These are phyloP conservation scores for Venturia aucupariae DNA, from an alignment of 2,329 filamentous ascomycete genomes.

Conservation along the genomic window DNA sequence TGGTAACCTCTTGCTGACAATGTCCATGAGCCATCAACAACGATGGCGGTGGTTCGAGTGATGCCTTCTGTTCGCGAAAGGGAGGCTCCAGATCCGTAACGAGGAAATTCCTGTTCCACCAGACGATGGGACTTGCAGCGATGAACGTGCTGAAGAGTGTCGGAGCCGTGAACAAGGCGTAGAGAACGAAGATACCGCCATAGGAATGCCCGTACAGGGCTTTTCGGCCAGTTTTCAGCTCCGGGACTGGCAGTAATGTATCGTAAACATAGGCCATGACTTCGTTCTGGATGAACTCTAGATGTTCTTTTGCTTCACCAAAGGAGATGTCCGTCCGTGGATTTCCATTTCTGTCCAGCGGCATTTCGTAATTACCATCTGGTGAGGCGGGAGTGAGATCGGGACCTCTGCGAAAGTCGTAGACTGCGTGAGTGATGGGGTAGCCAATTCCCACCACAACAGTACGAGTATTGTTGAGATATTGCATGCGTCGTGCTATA, in stretches of 20 bases:
- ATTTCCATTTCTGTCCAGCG: not conserved
- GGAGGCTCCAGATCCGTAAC: not conserved
- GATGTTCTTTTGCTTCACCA: conserved; percentile 1
- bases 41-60: not conserved
- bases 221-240: conserved; percentile 28
- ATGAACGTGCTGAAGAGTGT: conserved; percentile 37
- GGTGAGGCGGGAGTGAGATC: conserved; percentile 7
- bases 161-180: conserved; percentile 34
- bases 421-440: not conserved
- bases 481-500: conserved; percentile 3
- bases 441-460: conserved; percentile 9
- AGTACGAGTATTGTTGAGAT: not conserved
- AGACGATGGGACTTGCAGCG: conserved; percentile 38
- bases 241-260: conserved; percentile 22
- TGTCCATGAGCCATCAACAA: not conserved
- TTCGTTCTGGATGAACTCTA: not conserved
- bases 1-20: not conserved
- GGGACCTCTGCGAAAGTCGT: not conserved
- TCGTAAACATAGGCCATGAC: conserved; percentile 7
- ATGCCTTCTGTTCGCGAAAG: not conserved
- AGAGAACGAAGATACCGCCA: conserved; percentile 40
- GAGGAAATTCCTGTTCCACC: conserved; percentile 31
- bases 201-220: conserved; percentile 43
- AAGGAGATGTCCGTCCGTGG: not conserved
- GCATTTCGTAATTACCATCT: conserved; percentile 3